Conservation (phyloP, 345 rosid genomes). For the Eucalyptus decipiens region DNA sequence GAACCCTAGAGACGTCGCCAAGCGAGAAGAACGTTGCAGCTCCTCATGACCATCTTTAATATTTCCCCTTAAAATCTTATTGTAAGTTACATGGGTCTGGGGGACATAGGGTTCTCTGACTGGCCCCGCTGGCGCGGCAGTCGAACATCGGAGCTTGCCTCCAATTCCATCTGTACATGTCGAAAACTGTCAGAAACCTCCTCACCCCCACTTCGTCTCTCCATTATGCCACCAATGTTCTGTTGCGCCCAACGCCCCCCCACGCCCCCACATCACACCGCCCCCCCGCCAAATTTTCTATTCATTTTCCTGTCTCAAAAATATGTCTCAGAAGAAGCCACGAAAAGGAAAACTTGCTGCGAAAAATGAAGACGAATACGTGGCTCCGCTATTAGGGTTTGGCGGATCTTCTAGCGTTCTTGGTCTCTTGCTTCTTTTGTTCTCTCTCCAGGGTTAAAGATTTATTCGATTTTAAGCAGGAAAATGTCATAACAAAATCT, state of each 20-base stretch:
- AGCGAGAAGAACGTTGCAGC: background rate
- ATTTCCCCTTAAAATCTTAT: background rate
- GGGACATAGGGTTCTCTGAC: conserved; percentile 9
- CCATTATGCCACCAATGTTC: background rate
- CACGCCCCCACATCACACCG: too few relatives aligned
- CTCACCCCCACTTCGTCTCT: background rate
- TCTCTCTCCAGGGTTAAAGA: background rate
- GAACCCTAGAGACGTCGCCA: background rate
- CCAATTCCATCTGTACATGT: background rate
- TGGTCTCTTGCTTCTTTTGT: background rate
- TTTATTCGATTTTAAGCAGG: background rate
- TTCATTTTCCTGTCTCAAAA: background rate
- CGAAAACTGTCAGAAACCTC: background rate
- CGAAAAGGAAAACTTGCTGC: background rate
- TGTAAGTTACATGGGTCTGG: background rate
- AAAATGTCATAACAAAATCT: background rate
- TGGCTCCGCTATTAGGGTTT: background rate
- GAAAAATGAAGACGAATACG: background rate
- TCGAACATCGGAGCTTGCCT: conserved; percentile 18
- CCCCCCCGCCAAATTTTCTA: background rate
- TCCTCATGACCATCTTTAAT: background rate
- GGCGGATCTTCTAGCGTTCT: background rate
- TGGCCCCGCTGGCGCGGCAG: conserved; percentile 24
- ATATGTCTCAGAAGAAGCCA: background rate
- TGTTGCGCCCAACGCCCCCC: background rate